Base-by-base conservation (phyloP, 192 early-diverging fungal genomes). In the Umbelopsis ramanniana region DNA sequence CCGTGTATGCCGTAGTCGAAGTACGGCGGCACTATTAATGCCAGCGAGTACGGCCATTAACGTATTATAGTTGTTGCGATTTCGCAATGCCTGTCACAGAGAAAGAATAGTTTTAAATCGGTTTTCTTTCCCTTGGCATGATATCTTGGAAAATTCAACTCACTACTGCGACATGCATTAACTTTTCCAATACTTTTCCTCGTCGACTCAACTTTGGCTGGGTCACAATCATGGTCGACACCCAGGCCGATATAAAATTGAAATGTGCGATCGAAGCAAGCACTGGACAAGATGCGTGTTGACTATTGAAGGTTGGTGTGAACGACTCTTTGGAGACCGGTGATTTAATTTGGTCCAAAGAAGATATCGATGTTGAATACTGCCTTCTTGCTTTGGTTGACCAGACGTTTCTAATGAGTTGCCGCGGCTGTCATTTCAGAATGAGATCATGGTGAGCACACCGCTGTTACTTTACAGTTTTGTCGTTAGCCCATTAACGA, bases 181-280 rank as follows among this genome's bases (percentile, higher is more conserved):
- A 91, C 73, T 90, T 90, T 43, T 84, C 83, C 67, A 93, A 73
- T 33, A 93, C 82, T 54, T 86, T 82, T 1, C 84, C 90, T 26
- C 92, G 82, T 69, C 79, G 72, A 50, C 87, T 89, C 33, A 85
- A 78, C 71, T 92, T 90, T 14, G 77, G 60, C 52, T 91, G 89
- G 15, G 81, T 75, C 23, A 94, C 72, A 72, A 94, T 84, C 60
- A 87, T 82, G 6, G 91, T 91, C 3, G 85, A 74, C 2, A 91
- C 92, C 92, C 92, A 93, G 6, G 87, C 77, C 7, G 89, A 91
- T n/a, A 91, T 87, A 67, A 85, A 89, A 68, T 91, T 93, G 68
- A 91, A 91, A 66, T 92, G 92, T 5, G 84, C 80, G 37, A 93
- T 89, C 26, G 82, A 88, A 4, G 87, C 88, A 46, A 86, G 85